Percentiles rank a stretch among this genome's conserved stretches.
These are phyloP conservation scores for Lachancea nothofagi DNA, from an alignment of 805 yeast species.

Conservation along the genomic window DNA sequence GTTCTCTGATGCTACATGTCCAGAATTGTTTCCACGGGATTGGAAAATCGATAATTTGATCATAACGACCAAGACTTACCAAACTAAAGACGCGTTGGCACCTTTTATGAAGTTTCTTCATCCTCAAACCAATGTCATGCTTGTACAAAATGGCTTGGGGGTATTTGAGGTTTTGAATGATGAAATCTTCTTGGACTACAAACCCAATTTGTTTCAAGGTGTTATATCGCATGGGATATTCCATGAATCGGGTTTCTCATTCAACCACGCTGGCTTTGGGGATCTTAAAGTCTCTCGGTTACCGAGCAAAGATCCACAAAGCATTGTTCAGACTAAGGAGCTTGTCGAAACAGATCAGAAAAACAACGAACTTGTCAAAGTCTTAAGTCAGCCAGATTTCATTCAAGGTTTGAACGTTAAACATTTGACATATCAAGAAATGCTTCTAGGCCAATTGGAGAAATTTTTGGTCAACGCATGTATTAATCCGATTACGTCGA, in stretches of 20 bases:
- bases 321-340: constrained; percentile 19
- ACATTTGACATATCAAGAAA: constrained; percentile 40
- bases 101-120: constrained; percentile 48
- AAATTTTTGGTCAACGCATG: constrained; percentile 78
- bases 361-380: constrained; percentile 26
- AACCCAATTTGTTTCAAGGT: constrained; percentile 69
- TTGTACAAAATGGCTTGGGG: constrained; percentile 91
- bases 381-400: constrained; percentile 23
- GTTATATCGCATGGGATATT: constrained; percentile 82
- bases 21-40: constrained; percentile 21
- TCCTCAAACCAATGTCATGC: constrained; percentile 51
- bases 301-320: constrained; percentile 36
- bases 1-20: constrained; percentile 14
- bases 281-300: constrained; percentile 52
- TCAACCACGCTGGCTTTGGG: constrained; percentile 70
- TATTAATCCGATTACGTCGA: constrained; percentile 77
- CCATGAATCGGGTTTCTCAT: constrained; percentile 41
- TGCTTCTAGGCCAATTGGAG: constrained; percentile 58
- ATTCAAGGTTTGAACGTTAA: constrained; percentile 27
- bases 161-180: constrained; percentile 52
- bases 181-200: constrained; percentile 47
- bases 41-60: constrained; percentile 50
- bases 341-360: constrained; percentile 12
- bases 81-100: constrained; percentile 56
- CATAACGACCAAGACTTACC: constrained; percentile 75